A percentile compares a stretch with the other conserved stretches of the same genome.
Evolutionary conservation across 106 monocot species (phyloP).

Genomic region (Hemerocallis citrina): DNA sequence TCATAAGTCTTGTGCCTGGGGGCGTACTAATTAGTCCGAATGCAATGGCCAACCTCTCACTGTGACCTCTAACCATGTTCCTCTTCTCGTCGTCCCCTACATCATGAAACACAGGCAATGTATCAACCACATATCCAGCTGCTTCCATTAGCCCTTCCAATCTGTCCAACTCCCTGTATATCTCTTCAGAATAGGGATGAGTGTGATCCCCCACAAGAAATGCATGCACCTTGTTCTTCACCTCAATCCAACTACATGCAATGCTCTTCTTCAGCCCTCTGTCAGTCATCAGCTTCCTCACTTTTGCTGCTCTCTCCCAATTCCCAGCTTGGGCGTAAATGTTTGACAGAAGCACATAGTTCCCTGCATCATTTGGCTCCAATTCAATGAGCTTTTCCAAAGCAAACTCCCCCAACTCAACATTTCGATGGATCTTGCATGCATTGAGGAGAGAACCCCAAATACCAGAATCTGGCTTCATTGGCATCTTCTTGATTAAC

Average conservation of each 20-base stretch:
- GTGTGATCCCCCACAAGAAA: slow-evolving; percentile 64
- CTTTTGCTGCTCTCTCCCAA: slow-evolving; percentile 44
- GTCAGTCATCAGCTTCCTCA: slow-evolving; percentile 53
- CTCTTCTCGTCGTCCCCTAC: slow-evolving; percentile 71
- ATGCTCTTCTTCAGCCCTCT: slow-evolving; percentile 67
- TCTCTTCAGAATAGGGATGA: slow-evolving; percentile 47
- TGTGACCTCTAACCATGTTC: slow-evolving; percentile 65
- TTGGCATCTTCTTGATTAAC: slow-evolving; percentile 46
- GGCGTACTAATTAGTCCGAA: slow-evolving; percentile 70
- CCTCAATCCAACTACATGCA: slow-evolving; percentile 78
- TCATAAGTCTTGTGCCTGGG: slow-evolving; percentile 50
- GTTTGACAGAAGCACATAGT: slow-evolving; percentile 68
- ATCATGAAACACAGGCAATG: slow-evolving; percentile 51
- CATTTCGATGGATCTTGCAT: slow-evolving; percentile 54
- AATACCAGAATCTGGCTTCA: slow-evolving; percentile 56
- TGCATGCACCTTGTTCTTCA: slow-evolving; percentile 40
- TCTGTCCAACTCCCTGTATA: slow-evolving; percentile 58
- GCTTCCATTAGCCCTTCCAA: slow-evolving; percentile 64
- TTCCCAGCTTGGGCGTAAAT: slow-evolving; percentile 58
- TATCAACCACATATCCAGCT: slow-evolving; percentile 57
- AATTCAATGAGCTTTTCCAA: slow-evolving; percentile 55
- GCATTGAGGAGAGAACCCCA: slow-evolving; percentile 76
- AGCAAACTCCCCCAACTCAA: slow-evolving; percentile 56
- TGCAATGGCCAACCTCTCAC: slow-evolving; percentile 79
- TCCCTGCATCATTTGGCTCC: slow-evolving; percentile 68